Evolutionary conservation across 768 basidiomycete species (phyloP), one percentile per base, ranked within the genome.

Genomic region (Hygrocybe coccinea): DNA sequence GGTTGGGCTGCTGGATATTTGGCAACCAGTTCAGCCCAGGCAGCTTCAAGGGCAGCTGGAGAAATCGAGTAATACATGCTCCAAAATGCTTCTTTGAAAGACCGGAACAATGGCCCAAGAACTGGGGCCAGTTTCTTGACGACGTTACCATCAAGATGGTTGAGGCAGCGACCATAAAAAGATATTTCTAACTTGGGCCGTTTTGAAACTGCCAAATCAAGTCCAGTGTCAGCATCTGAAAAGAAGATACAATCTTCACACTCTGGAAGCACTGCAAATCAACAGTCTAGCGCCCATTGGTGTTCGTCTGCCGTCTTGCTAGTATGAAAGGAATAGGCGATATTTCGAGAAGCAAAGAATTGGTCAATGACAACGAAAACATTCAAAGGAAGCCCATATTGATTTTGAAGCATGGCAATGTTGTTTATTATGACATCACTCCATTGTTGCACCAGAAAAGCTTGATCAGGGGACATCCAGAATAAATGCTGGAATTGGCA

Each of bases 381-480:
- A 47, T 65, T 62, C 9, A 74, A 55, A 1, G 70, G 64, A 48
- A 65, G 69, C 5, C 63, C 63, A 55, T 63, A 61, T 33, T 60
- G 50, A 45, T 66, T 66, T 0, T 61, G 63, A 25, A 67, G 66
- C 54, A 71, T 66, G 6, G 68, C 61, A 49, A 65, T 64, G 56
- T 74, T 69, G 52, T 64, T 69, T 37, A 73, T 65, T 8, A 73
- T 57, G 34, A 73, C 61, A 58, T 73, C 70, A 21, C 50, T 19
- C n/a, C n/a, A n/a, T n/a, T n/a, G n/a, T n/a, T n/a, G n/a, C n/a
- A n/a, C n/a, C n/a, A n/a, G 47, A 56, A 70, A 3, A 1, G 52
- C 57, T 52, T 73, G 71, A 1, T 33, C 17, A 14, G 70, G 69
- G 14, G 66, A 69, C 55, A 69, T 68, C 71, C 72, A 74, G 62